Percentiles rank a stretch among this genome's conserved stretches.
Evolutionary conservation across 768 basidiomycete genomes (phyloP).

Genomic region (Epithele typhae): DNA sequence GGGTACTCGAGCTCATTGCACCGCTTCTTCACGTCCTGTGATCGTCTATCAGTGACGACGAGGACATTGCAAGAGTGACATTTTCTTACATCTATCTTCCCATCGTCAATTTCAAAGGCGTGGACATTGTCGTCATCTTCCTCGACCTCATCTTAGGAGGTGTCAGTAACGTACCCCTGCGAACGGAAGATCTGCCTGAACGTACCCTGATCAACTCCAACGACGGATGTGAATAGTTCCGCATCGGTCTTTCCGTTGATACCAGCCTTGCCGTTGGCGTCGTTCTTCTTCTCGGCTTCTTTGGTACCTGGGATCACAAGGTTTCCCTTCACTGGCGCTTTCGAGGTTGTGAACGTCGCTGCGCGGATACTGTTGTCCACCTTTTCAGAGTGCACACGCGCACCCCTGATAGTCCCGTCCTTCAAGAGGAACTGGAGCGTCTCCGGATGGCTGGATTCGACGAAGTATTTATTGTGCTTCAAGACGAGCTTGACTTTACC

Average conservation of each 20-base stretch:
- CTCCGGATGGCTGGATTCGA: slow-evolving; percentile 94
- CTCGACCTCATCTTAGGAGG: slow-evolving; percentile 81
- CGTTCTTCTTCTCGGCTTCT: slow-evolving; percentile 68
- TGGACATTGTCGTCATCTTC: slow-evolving; percentile 98
- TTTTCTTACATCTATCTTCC: slow-evolving; percentile 84
- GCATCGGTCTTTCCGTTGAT: slow-evolving; percentile 43
- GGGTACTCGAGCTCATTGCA: slow-evolving; percentile 97
- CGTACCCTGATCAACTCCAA: slow-evolving; percentile 86
- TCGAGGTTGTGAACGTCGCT: slow-evolving; percentile 71
- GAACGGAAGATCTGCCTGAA: slow-evolving; percentile 1
- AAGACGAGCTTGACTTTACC: slow-evolving; percentile 98
- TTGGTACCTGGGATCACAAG: slow-evolving; percentile 85
- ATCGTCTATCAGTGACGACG: neutral
- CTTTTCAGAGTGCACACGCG: slow-evolving; percentile 67
- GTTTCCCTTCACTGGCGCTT: slow-evolving; percentile 79
- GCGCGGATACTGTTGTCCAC: slow-evolving; percentile 74
- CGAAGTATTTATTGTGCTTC: slow-evolving; percentile 96
- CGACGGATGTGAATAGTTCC: slow-evolving; percentile 92
- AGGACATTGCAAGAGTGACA: neutral
- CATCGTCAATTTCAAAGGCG: slow-evolving; percentile 92
- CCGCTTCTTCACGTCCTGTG: slow-evolving; percentile 88
- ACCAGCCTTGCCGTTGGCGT: slow-evolving; percentile 31
- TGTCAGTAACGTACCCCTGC: no score
- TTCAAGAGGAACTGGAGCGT: slow-evolving; percentile 84
- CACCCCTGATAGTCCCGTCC: slow-evolving; percentile 80